Base-by-base conservation (phyloP, 305 asterid species). In the Petunia hybrid region DNA sequence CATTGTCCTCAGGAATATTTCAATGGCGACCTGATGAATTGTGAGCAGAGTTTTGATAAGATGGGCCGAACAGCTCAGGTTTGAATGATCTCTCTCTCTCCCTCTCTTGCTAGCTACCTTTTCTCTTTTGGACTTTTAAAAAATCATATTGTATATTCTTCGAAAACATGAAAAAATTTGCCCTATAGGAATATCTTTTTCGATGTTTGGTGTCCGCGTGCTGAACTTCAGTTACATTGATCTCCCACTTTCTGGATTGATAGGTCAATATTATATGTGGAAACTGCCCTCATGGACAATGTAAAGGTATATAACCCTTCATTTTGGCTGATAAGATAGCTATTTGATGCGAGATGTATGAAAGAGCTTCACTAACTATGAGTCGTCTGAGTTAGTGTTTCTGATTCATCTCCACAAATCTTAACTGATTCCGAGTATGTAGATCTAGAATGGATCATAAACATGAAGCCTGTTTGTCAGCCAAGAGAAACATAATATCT, bases 1-100 rank as follows among this genome's bases (percentile, higher is more conserved):
- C 51, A 35, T 85, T 75, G 82, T 84, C 56, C 84, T 66, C 87
- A 95, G 98, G 94, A 88, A 83, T 95, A 89, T 89, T 95, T 89
- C 84, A 81, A 84, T 80, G 99, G 97, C 69, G 99, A 95, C 85
- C 84, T 95, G 82, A 68, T 73, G 85, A 86, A 88, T 67, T 95
- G 99, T 66, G 99, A 95, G 89, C 87, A 69, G 76, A 91, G 90
- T 86, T 93, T 76, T 74, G 99, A 95, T 84, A 93, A 95, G 89
- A 79, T 95, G 92, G 98, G 99, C 68, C 99, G 99, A 66, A 92
- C 99, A 16, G 92, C 98, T 82, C 89, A 93, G 97, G 99, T 95
- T 80, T 83, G 91, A 85, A 79, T 78, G 81, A 85, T 57, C 40
- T 69, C 80, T 66, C 79, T 60, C 43, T n/a, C 5, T 57, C 76